These are phyloP conservation scores for Rhynchospora breviuscula DNA, from an alignment of 176 grass and related monocot genomes.

Conservation along the genomic window DNA sequence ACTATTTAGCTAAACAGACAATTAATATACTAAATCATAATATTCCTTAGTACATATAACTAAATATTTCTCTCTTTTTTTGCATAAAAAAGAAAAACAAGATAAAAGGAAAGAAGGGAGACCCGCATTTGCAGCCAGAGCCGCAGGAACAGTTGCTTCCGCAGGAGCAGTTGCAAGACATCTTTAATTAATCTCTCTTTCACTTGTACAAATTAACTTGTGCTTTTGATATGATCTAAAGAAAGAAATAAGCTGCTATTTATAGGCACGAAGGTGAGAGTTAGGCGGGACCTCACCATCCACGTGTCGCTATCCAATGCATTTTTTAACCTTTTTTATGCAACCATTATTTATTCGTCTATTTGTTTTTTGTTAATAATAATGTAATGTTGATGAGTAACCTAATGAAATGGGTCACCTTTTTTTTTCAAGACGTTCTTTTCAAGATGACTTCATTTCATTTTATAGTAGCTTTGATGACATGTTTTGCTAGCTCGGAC, in stretches of 20 bases:
- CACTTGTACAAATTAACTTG: no score
- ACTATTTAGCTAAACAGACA: no score
- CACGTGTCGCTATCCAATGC: neutral
- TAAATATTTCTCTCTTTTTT: no score
- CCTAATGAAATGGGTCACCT: neutral
- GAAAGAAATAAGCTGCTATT: neutral
- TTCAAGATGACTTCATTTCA: neutral
- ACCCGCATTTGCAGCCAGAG: slow-evolving; percentile 12
- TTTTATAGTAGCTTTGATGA: neutral
- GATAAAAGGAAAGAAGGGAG: neutral
- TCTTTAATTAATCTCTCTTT: neutral
- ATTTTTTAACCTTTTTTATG: neutral
- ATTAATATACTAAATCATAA: no score
- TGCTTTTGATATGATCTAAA: neutral
- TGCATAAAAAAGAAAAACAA: neutral
- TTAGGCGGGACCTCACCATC: neutral
- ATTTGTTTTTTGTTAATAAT: no score
- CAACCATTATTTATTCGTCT: no score
- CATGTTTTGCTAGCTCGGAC: neutral
- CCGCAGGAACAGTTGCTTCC: slow-evolving; percentile 20
- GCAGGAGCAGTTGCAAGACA: slow-evolving; percentile 10
- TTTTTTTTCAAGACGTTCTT: neutral
- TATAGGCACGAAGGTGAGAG: neutral
- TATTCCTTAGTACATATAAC: no score
- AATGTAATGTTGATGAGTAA: neutral